Percentiles rank a stretch among this genome's conserved stretches.
Evolutionary conservation across 345 rosid species (phyloP).

Genomic region (Salix viminalis): DNA sequence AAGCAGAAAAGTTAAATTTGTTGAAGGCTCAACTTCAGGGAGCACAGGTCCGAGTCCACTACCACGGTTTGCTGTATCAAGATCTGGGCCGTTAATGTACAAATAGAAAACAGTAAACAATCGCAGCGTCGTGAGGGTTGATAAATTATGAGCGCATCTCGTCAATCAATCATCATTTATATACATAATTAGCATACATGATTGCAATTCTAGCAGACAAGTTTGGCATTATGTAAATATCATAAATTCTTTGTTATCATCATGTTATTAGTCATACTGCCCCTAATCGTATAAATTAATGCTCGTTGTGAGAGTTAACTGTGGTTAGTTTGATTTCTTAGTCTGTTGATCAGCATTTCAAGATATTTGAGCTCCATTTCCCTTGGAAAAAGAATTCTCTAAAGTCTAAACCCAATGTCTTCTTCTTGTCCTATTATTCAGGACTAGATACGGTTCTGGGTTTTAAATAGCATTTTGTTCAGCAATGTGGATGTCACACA

Average conservation of each 20-base stretch:
- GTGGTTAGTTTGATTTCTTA: not conserved
- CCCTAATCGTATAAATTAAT: not conserved
- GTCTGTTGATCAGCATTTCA: not conserved
- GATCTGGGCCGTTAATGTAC: conserved; percentile 89
- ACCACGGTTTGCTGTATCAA: conserved; percentile 90
- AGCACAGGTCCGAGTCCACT: conserved; percentile 82
- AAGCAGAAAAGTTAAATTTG: conserved; percentile 56
- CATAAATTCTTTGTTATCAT: not conserved
- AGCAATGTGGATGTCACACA: too few relatives aligned
- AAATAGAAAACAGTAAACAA: conserved; percentile 41
- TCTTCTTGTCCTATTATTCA: too few relatives aligned
- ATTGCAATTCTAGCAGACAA: not conserved
- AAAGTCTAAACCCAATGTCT: too few relatives aligned
- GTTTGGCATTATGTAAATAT: conserved; percentile 2
- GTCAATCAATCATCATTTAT: not conserved
- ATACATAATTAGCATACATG: not conserved
- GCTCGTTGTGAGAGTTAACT: not conserved
- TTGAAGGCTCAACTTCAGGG: conserved; percentile 69
- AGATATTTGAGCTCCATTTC: too few relatives aligned
- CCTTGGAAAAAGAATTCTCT: too few relatives aligned
- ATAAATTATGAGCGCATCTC: conserved; percentile 2
- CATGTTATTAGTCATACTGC: not conserved
- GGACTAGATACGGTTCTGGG: too few relatives aligned
- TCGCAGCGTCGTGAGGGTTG: not conserved
- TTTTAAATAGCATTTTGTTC: too few relatives aligned